Evolutionary conservation across 2,329 filamentous ascomycete genomes (phyloP).

Genomic region (Chaetomiaceae sp.): DNA sequence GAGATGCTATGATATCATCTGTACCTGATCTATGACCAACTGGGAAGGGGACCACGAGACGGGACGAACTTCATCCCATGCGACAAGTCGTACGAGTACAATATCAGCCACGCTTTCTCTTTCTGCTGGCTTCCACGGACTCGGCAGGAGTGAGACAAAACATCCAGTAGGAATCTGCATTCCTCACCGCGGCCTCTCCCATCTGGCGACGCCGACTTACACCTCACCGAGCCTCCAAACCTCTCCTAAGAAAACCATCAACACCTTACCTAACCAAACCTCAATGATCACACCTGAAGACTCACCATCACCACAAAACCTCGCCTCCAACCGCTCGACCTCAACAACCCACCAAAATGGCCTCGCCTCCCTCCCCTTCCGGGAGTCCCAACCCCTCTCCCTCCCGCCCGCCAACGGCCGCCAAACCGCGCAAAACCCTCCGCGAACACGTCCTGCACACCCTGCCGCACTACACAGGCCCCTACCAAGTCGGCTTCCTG

Average conservation of each 20-base stretch:
- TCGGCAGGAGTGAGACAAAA: too few species aligned
- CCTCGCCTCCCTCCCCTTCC: not conserved
- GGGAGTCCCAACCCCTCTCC: not conserved
- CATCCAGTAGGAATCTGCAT: not conserved
- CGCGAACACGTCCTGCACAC: constrained; percentile 39
- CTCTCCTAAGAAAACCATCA: not conserved
- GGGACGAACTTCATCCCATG: too few species aligned
- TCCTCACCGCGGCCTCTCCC: too few species aligned
- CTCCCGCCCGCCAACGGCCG: not conserved
- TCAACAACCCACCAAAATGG: not conserved
- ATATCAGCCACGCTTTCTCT: too few species aligned
- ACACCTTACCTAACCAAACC: not conserved
- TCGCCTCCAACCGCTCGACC: not conserved
- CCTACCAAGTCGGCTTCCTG: constrained; percentile 64
- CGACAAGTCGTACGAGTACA: too few species aligned
- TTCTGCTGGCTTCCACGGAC: too few species aligned
- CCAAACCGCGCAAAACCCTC: constrained; percentile 29
- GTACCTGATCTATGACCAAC: not conserved
- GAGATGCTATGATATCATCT: constrained; percentile 2
- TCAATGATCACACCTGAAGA: not conserved
- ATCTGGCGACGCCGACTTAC: too few species aligned
- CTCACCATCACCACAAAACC: not conserved
- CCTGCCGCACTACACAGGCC: constrained; percentile 60
- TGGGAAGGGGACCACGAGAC: not conserved
- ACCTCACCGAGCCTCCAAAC: not conserved